Evolutionary conservation across 2,329 filamentous ascomycete genomes (phyloP).

Genomic region (Cladosporium halotolerans): DNA sequence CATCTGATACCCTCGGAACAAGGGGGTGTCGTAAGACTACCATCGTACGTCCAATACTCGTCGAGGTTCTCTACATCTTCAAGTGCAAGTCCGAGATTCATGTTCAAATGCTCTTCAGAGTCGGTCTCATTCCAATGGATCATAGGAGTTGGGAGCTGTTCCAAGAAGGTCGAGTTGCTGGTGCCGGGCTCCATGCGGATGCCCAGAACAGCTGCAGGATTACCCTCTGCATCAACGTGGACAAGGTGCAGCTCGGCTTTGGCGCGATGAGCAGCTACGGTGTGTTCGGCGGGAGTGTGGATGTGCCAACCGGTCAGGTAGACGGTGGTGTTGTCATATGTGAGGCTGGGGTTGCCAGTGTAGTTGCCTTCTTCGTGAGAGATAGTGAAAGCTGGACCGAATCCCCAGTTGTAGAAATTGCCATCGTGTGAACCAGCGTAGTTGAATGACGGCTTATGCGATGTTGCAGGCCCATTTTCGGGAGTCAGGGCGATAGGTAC

Average conservation of each 20-base stretch:
- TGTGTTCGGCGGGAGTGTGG: constrained; percentile 47
- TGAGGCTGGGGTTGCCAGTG: constrained; percentile 36
- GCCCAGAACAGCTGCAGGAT: constrained; percentile 41
- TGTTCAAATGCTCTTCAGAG: constrained; percentile 7
- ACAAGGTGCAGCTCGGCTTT: constrained; percentile 47
- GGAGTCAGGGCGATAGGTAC: constrained; percentile 43
- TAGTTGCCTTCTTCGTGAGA: constrained; percentile 31
- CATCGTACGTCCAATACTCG: constrained; percentile 46
- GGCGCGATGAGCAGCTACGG: constrained; percentile 37
- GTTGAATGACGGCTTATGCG: constrained; percentile 39
- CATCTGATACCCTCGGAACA: constrained; percentile 44
- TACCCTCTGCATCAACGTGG: constrained; percentile 38
- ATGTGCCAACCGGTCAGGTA: constrained; percentile 49
- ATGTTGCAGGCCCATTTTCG: constrained; percentile 35
- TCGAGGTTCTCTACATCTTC: constrained; percentile 35
- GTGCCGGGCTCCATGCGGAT: constrained; percentile 43
- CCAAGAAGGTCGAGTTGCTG: constrained; percentile 34
- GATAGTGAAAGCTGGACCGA: constrained; percentile 42
- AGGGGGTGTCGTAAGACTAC: constrained; percentile 43
- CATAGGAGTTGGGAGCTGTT: constrained; percentile 33
- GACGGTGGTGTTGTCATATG: constrained; percentile 42
- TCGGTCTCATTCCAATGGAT: constrained; percentile 16
- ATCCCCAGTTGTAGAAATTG: constrained; percentile 45
- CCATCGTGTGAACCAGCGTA: constrained; percentile 35
- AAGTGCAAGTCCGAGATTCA: constrained; percentile 33